phyloP scores from a whole-genome alignment of 441 rosid species.

The Hura crepitans region DNA sequence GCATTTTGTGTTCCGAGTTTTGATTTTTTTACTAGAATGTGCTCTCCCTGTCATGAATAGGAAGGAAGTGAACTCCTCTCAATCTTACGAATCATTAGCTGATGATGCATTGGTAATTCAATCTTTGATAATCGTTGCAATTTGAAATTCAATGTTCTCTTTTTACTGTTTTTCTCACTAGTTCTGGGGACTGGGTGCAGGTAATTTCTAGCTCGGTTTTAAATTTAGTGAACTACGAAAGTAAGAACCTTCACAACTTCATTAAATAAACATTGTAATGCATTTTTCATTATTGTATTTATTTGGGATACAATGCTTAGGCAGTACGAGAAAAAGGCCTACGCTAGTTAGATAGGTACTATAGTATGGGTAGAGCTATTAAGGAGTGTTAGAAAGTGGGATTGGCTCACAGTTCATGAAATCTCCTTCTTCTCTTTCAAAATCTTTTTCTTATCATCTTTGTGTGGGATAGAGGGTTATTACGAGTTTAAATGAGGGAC shows the following conservation, averaged over 20 bases:
- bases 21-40: background rate
- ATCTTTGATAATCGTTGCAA: background rate
- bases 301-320: background rate
- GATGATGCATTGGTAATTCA: slow-evolving; percentile 47
- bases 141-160: background rate
- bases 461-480: background rate
- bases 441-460: background rate
- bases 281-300: background rate
- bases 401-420: background rate
- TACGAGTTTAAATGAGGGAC: background rate
- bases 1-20: background rate
- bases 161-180: background rate
- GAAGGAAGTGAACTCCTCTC: slow-evolving; percentile 44
- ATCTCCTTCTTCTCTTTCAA: background rate
- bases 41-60: slow-evolving; percentile 30
- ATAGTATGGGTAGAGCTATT: background rate
- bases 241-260: slow-evolving; percentile 29
- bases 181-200: slow-evolving; percentile 27
- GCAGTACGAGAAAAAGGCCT: background rate
- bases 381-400: background rate
- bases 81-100: slow-evolving; percentile 36
- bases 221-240: slow-evolving; percentile 48
- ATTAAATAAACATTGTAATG: background rate
- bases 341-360: background rate
- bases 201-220: slow-evolving; percentile 31